These are phyloP conservation scores for Hagleromyces aurorensis DNA, from an alignment of 805 yeast genomes.

Conservation along the genomic window DNA sequence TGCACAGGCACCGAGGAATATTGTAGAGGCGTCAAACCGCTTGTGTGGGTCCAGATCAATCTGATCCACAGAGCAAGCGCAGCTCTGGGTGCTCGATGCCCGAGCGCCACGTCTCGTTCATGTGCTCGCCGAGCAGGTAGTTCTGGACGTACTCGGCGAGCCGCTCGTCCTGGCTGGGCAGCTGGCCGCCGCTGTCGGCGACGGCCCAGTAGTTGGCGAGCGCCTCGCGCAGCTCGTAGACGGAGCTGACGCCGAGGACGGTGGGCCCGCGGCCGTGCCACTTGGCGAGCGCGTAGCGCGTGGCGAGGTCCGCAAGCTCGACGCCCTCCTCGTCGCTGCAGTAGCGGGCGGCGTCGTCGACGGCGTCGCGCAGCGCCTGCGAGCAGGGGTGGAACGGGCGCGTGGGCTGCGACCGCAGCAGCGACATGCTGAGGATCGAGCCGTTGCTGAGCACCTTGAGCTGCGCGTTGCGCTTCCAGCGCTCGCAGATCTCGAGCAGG, in stretches of 20 bases:
- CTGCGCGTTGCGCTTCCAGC: conserved; percentile 45
- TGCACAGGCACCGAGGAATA: too few species aligned
- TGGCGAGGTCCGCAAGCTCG: conserved; percentile 77
- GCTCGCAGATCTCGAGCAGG: conserved; percentile 40
- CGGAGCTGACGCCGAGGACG: conserved; percentile 68
- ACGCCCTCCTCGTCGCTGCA: conserved; percentile 39
- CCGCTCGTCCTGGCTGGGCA: conserved; percentile 36
- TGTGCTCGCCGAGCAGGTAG: conserved; percentile 42
- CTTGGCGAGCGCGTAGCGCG: conserved; percentile 59
- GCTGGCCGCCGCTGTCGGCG: conserved; percentile 22
- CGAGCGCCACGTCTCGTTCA: conserved; percentile 60
- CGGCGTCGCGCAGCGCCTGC: conserved; percentile 40
- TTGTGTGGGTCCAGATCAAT: too few species aligned
- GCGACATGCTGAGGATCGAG: conserved; percentile 82
- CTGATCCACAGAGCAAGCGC: too few species aligned
- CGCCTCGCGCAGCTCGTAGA: conserved; percentile 59
- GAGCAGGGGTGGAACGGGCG: conserved; percentile 78
- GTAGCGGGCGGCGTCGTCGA: conserved; percentile 37
- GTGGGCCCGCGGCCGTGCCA: conserved; percentile 55
- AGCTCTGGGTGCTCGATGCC: conserved; percentile 29
- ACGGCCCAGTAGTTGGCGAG: conserved; percentile 48
- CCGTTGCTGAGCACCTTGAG: conserved; percentile 64
- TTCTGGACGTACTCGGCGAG: conserved; percentile 38
- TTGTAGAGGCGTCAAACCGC: too few species aligned
- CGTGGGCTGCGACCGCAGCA: conserved; percentile 60